Evolutionary conservation across 2,329 filamentous ascomycete genomes (phyloP).

Genomic region (Aspergillus melleus): DNA sequence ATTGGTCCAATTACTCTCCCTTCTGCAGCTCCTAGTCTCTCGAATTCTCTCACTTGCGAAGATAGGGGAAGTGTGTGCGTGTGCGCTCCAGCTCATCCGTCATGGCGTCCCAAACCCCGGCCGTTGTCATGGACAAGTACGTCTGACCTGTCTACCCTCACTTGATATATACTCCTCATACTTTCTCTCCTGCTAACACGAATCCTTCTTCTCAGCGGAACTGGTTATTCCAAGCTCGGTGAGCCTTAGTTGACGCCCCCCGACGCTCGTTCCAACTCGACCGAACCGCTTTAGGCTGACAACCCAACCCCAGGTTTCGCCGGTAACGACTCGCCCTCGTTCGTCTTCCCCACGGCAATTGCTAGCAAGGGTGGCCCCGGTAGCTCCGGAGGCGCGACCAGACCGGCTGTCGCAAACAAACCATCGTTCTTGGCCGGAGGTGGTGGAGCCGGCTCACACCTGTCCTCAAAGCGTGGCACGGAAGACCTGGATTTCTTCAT

Average conservation of each 20-base stretch:
- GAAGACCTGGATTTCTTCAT: constrained; percentile 99
- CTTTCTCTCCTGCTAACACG: constrained; percentile 47
- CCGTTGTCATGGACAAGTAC: constrained; percentile 99
- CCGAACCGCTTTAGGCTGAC: constrained; percentile 36
- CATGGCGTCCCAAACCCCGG: constrained; percentile 98
- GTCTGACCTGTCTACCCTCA: constrained; percentile 39
- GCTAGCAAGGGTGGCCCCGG: constrained; percentile 80
- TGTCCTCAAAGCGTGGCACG: constrained; percentile 90
- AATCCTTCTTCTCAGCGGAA: constrained; percentile 68
- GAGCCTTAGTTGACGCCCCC: constrained; percentile 34
- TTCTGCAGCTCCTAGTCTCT: neutral
- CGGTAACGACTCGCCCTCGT: constrained; percentile 98
- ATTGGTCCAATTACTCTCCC: neutral
- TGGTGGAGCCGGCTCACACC: constrained; percentile 75
- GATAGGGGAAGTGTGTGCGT: constrained; percentile 17
- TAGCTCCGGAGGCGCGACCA: constrained; percentile 71
- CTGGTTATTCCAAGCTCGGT: constrained; percentile 99
- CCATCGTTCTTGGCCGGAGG: constrained; percentile 92
- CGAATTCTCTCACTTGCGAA: constrained; percentile 9
- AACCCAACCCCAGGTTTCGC: constrained; percentile 71
- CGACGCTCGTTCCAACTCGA: constrained; percentile 7
- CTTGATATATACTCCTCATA: constrained; percentile 4
- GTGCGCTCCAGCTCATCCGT: constrained; percentile 25
- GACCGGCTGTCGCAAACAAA: constrained; percentile 89
- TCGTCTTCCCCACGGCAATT: constrained; percentile 98